A percentile compares a stretch with the other conserved stretches of the same genome.
Conservation (phyloP, 75 land plant genomes). For the Picea glauca region DNA sequence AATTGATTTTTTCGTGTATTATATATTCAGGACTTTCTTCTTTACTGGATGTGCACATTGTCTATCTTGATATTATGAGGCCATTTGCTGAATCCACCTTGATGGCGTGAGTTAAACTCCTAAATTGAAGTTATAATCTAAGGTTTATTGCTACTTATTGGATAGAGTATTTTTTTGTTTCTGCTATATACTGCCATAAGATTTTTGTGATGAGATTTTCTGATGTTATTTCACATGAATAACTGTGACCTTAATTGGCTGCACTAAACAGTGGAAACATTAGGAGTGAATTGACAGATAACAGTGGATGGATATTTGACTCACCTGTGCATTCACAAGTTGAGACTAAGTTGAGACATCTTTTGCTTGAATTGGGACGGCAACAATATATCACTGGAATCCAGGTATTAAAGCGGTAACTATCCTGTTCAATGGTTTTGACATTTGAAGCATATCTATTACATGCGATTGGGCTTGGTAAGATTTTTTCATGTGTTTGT, state of each 20-base stretch:
- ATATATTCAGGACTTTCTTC: conserved; percentile 75
- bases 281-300: conserved; percentile 3
- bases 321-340: conserved; percentile 65
- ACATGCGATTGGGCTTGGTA: neutral
- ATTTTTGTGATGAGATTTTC: neutral
- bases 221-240: conserved; percentile 3
- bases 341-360: conserved; percentile 64
- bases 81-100: conserved; percentile 93
- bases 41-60: conserved; percentile 63
- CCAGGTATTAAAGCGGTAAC: conserved; percentile 43
- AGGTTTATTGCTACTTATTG: neutral
- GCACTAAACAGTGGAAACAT: conserved; percentile 1
- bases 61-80: conserved; percentile 87
- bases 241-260: conserved; percentile 1
- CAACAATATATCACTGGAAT: conserved; percentile 67
- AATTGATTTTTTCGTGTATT: conserved; percentile 4
- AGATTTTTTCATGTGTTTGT: neutral
- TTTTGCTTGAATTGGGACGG: conserved; percentile 59
- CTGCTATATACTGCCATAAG: neutral
- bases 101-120: conserved; percentile 44
- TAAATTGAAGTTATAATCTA: neutral
- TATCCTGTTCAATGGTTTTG: neutral
- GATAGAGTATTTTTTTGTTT: neutral
- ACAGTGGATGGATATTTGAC: conserved; percentile 46
- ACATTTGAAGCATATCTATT: neutral